These are phyloP conservation scores for Grosmannia penicillata DNA, from an alignment of 2,329 filamentous ascomycete species.

Conservation along the genomic window DNA sequence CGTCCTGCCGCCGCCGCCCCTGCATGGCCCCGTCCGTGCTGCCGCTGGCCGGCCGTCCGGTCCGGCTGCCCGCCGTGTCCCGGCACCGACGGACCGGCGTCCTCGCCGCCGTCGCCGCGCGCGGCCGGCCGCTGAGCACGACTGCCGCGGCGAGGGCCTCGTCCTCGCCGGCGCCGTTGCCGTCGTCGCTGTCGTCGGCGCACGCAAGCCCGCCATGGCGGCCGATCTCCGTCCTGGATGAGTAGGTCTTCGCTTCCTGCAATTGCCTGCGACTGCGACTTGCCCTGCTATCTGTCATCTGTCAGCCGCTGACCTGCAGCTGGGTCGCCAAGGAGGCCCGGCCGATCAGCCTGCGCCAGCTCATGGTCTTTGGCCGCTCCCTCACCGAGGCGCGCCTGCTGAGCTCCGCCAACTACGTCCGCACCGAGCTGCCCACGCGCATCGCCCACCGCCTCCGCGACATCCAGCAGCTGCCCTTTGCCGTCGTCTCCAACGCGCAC, in stretches of 20 bases:
- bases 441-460: slow-evolving; percentile 90
- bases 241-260: slow-evolving; percentile 27
- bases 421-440: slow-evolving; percentile 79
- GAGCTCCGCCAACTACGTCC: slow-evolving; percentile 93
- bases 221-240: slow-evolving; percentile 47
- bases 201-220: slow-evolving; percentile 32
- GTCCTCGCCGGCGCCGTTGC: background rate
- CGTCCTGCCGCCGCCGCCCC: background rate
- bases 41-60: background rate
- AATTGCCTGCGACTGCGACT: too few relatives aligned
- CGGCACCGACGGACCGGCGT: too few relatives aligned
- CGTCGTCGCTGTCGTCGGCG: background rate
- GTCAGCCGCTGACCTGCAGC: slow-evolving; percentile 28
- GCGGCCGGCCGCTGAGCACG: too few relatives aligned
- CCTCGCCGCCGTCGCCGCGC: too few relatives aligned
- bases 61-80: background rate
- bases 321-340: slow-evolving; percentile 87
- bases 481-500: slow-evolving; percentile 89
- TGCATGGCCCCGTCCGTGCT: background rate
- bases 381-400: slow-evolving; percentile 80
- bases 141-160: background rate
- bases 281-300: background rate
- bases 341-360: slow-evolving; percentile 89
- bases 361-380: slow-evolving; percentile 93
- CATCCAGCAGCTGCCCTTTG: slow-evolving; percentile 92